Percentiles rank a stretch among this genome's conserved stretches.
phyloP scores from a whole-genome alignment of 805 yeast species.

The Starmerella floricola region DNA sequence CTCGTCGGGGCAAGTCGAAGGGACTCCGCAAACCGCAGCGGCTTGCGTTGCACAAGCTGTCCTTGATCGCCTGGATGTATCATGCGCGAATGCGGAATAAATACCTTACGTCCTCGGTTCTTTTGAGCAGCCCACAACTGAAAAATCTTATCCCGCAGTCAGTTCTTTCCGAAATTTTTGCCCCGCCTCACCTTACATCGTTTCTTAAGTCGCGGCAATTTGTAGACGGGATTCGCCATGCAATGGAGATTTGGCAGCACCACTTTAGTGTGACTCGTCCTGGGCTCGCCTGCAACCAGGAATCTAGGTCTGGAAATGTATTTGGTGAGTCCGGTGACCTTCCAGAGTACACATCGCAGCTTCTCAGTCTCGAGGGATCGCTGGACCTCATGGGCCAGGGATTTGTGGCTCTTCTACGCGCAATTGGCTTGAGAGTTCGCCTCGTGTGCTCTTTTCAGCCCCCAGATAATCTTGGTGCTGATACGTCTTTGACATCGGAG shows the following conservation, averaged over 20 bases:
- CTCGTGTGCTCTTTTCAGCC: constrained; percentile 79
- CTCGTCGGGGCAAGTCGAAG: constrained; percentile 1
- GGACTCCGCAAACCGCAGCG: constrained; percentile 28
- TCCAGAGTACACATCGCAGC: constrained; percentile 34
- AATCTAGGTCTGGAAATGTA: constrained; percentile 18
- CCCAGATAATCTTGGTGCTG: constrained; percentile 45
- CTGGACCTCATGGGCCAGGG: constrained; percentile 79
- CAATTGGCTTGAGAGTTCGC: constrained; percentile 60
- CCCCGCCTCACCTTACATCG: constrained; percentile 34
- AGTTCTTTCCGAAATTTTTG: constrained; percentile 38
- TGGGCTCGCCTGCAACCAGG: constrained; percentile 26
- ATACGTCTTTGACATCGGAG: constrained; percentile 8
- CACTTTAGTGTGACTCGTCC: constrained; percentile 39
- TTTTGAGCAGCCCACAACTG: constrained; percentile 32
- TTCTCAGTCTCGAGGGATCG: constrained; percentile 48
- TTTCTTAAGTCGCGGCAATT: constrained; percentile 51
- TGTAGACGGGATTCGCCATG: constrained; percentile 60
- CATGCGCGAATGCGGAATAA: constrained; percentile 60
- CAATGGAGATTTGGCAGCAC: constrained; percentile 50
- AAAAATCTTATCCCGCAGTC: constrained; percentile 38
- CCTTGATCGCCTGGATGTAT: constrained; percentile 45
- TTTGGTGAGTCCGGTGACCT: constrained; percentile 26
- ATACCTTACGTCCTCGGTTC: constrained; percentile 50
- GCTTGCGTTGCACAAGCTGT: constrained; percentile 43
- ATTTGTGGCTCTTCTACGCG: constrained; percentile 61